phyloP scores from a whole-genome alignment of 495 filamentous ascomycete species.

The Hypoxylon lienhwacheense region DNA sequence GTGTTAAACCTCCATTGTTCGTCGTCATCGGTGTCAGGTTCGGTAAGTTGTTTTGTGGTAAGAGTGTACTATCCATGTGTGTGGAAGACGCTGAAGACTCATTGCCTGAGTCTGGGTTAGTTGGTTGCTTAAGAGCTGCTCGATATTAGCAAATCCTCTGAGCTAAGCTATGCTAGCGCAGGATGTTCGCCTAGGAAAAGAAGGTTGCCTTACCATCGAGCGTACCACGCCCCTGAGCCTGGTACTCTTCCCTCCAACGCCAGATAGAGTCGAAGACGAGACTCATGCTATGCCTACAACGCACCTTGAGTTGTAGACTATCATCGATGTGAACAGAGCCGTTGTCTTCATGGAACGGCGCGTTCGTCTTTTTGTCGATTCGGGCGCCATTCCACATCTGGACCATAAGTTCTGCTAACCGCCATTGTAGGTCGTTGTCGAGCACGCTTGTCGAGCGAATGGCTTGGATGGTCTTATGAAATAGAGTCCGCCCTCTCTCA shows the following conservation, averaged over 20 bases:
- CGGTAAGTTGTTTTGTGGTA: constrained; percentile 43
- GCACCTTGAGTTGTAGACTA: constrained; percentile 78
- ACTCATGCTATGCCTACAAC: constrained; percentile 91
- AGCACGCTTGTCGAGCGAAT: constrained; percentile 77
- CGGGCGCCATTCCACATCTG: constrained; percentile 86
- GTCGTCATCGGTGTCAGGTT: constrained; percentile 35
- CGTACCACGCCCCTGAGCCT: constrained; percentile 72
- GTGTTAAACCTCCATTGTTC: constrained; percentile 52
- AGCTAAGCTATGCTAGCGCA: constrained; percentile 17
- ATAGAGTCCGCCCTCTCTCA: constrained; percentile 71
- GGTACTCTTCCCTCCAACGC: constrained; percentile 88
- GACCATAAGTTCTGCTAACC: constrained; percentile 84
- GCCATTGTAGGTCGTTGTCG: constrained; percentile 81
- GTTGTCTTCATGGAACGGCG: constrained; percentile 44
- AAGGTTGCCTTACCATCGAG: constrained; percentile 67
- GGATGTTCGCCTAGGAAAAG: constrained; percentile 20
- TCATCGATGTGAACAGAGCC: constrained; percentile 60
- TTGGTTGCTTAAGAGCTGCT: constrained; percentile 80
- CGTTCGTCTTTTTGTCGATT: constrained; percentile 50
- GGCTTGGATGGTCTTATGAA: constrained; percentile 73
- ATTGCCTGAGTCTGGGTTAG: constrained; percentile 77
- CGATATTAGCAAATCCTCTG: constrained; percentile 38
- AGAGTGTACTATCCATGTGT: constrained; percentile 56
- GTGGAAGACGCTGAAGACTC: constrained; percentile 72
- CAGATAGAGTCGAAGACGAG: constrained; percentile 90